Evolutionary conservation across 177 flowering plant genomes (phyloP).

Genomic region (Telopea speciosissima): DNA sequence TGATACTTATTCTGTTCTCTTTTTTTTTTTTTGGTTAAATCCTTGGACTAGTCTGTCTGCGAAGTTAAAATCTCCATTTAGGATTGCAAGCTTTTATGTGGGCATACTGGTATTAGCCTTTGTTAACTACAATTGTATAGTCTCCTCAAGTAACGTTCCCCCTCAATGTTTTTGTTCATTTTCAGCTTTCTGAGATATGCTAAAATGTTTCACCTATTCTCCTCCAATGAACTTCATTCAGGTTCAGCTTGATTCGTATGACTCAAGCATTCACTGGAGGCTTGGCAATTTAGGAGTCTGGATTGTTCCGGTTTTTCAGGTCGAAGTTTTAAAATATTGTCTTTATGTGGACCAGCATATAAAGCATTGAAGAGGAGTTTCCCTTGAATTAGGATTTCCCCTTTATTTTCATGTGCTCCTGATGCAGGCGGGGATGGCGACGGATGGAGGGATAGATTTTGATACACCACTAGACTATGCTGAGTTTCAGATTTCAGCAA

Average conservation of each 20-base stretch:
- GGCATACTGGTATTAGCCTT: not conserved
- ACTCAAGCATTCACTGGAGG: not conserved
- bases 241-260: not conserved
- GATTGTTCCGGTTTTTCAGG: not conserved
- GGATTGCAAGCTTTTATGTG: not conserved
- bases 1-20: too few species aligned
- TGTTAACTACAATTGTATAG: not conserved
- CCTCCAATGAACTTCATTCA: not conserved
- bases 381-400: not conserved
- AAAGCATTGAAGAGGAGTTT: not conserved
- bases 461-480: slow-evolving; percentile 52
- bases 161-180: too few species aligned
- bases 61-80: too few species aligned
- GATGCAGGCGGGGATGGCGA: slow-evolving; percentile 15
- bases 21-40: too few species aligned
- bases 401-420: slow-evolving; percentile 9
- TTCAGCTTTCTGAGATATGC: too few species aligned
- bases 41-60: too few species aligned
- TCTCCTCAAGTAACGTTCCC: not conserved
- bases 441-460: slow-evolving; percentile 45
- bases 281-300: not conserved
- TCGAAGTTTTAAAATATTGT: not conserved
- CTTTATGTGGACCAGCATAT: not conserved
- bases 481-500: slow-evolving; percentile 43
- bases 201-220: too few species aligned